Evolutionary conservation across 129 eudicot species (phyloP), one percentile per base, ranked within the genome.

Genomic region (Artemisia annua): DNA sequence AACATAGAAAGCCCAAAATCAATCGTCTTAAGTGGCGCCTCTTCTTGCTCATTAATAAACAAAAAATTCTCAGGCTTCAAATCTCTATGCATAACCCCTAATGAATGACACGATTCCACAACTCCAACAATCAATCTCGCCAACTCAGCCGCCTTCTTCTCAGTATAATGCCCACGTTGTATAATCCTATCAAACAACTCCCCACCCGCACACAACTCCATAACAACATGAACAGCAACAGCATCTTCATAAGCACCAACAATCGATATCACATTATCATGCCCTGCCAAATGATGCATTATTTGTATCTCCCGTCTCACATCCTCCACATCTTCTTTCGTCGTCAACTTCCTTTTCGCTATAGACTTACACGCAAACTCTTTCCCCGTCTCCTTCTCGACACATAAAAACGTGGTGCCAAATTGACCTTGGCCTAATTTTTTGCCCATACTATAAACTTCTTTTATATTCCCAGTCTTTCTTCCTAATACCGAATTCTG

Each of bases 61-160:
- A 93, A 82, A 80, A 90, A 94, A 83, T 94, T 94, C 61, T 94
- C 98, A 5, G 96, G 96, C 66, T 93, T 93, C 77, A 93, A 78
- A 44, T 93, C 98, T 53, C 96, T 73, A 79, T 93, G 98, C 96
- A 93, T 85, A 75, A 93, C 98, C 66, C 98, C 98, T 73, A 93
- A 77, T 15, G 96, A 90, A 74, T 94, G 98, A 63, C 98, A 94
- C 2, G 89, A 72, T 70, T 87, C 91, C 18, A 94, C 85, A 39
- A 94, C 98, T 19, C 96, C 87, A 59, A 94, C 92, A 46, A 94
- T 94, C 6, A 77, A 44, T 78, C 98, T 87, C 7, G 98, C 86
- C 66, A 94, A 91, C 55, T 94, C 91, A 55, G 97, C 98, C 11
- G 98, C 98, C 75, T 90, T 90, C 78, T 84, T 80, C 70, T 94